These are phyloP conservation scores for Styphnolobium japonicum DNA, from an alignment of 306 rosid genomes.

Conservation along the genomic window DNA sequence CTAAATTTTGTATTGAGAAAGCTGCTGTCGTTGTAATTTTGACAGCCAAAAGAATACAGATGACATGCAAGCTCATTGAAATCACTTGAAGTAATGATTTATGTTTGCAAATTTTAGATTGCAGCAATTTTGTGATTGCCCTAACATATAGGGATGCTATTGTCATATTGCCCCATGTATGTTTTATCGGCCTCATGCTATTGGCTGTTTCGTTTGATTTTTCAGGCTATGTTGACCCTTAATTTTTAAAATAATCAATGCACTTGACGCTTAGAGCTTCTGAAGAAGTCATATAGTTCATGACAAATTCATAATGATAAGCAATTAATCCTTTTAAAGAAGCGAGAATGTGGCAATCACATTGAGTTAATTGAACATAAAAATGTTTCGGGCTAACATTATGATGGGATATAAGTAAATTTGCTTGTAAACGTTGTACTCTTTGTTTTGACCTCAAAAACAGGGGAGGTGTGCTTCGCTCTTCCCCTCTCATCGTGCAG, in stretches of 20 bases:
- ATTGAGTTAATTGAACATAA: neutral
- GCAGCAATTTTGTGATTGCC: neutral
- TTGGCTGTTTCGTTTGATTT: neutral
- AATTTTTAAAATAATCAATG: neutral
- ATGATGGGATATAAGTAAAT: slow-evolving; percentile 57
- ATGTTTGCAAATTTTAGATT: slow-evolving; percentile 7
- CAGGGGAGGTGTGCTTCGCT: slow-evolving; percentile 49
- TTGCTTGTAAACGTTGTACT: slow-evolving; percentile 42
- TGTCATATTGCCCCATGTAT: neutral
- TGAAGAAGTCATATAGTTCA: neutral
- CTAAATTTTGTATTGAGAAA: slow-evolving; percentile 24
- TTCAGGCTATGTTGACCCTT: neutral
- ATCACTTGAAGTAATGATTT: neutral
- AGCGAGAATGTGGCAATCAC: neutral
- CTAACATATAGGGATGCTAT: neutral
- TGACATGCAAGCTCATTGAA: neutral
- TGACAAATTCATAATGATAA: slow-evolving; percentile 2
- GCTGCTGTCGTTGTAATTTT: slow-evolving; percentile 17
- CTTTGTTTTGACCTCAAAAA: slow-evolving; percentile 57
- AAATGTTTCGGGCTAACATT: slow-evolving; percentile 6
- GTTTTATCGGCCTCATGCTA: neutral
- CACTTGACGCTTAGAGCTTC: neutral
- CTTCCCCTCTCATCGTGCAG: slow-evolving; percentile 35
- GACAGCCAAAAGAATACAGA: slow-evolving; percentile 4
- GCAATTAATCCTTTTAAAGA: slow-evolving; percentile 9